Evolutionary conservation across 345 rosid species (phyloP), one percentile per base, ranked within the genome.

Genomic region (Citrus cavaleriei): DNA sequence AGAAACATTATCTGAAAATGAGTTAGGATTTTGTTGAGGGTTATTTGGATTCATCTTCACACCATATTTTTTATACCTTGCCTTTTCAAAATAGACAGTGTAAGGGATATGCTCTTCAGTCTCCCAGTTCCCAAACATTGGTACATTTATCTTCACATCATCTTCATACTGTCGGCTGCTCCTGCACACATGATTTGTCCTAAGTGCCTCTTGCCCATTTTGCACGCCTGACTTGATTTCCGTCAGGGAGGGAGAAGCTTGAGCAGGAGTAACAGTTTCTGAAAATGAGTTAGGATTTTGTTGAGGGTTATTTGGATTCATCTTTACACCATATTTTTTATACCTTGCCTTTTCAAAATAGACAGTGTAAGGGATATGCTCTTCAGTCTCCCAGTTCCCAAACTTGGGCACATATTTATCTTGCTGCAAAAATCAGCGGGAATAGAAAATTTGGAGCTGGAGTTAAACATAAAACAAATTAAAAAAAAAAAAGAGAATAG

Each of bases 321-420:
- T 60, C 55, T 71, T 78, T 5, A 34, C 75, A 13, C 24, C 22
- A 40, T 13, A 63, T 51, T n/a, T 60, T 32, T 67, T 77, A 32
- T 75, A 63, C 71, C 82, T 65, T 8, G 82, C 84, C 73, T 73
- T 71, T 8, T 86, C 86, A 64, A 83, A 84, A 76, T 75, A 68
- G 74, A 49, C 82, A 1, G 85, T 79, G 76, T 86, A 84, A 40
- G 59, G 83, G 28, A 79, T 73, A 72, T 81, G 59, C 4, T 76
- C 82, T n/a, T 13, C 82, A 24, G 10, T 71, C 30, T 81, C 85
- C 89, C 84, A 83, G 10, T 79, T 77, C 38, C 88, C 86, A 69
- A 86, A 86, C 79, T 75, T 64, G 10, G 85, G 88, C 42, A 77
- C 76, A 24, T n/a, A 72, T 25, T 69, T 32, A 5, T 64, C 55